phyloP scores from a whole-genome alignment of 2,329 filamentous ascomycete species.

The Beauveria asiatica region DNA sequence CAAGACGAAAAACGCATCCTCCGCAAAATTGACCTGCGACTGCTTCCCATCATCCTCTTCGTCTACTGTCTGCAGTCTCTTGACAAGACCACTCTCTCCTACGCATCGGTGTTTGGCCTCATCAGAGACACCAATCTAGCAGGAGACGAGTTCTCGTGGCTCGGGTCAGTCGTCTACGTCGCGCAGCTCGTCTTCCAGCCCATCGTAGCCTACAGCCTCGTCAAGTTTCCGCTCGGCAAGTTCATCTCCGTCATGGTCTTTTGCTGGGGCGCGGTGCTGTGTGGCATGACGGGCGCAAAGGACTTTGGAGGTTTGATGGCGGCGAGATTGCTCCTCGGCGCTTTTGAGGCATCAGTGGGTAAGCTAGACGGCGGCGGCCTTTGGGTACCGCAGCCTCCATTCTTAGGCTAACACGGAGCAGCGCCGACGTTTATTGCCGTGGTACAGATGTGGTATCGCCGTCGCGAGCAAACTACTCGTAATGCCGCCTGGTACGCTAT shows the following conservation, averaged over 20 bases:
- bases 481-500: slow-evolving; percentile 25
- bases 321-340: slow-evolving; percentile 36
- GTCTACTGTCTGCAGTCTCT: slow-evolving; percentile 37
- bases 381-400: too few species aligned
- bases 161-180: slow-evolving; percentile 34
- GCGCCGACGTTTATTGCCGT: slow-evolving; percentile 24
- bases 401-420: background rate
- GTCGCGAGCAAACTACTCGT: slow-evolving; percentile 25
- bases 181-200: slow-evolving; percentile 37
- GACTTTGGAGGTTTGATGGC: slow-evolving; percentile 37
- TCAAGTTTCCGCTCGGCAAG: slow-evolving; percentile 46
- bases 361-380: background rate
- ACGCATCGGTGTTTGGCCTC: slow-evolving; percentile 57
- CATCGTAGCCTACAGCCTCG: slow-evolving; percentile 44
- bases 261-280: slow-evolving; percentile 43
- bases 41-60: slow-evolving; percentile 42
- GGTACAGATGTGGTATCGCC: slow-evolving; percentile 28
- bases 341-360: slow-evolving; percentile 37
- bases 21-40: slow-evolving; percentile 38
- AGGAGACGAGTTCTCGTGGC: slow-evolving; percentile 54
- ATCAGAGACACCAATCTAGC: slow-evolving; percentile 40
- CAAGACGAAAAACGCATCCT: slow-evolving; percentile 41
- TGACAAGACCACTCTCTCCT: slow-evolving; percentile 38
- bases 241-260: slow-evolving; percentile 42
- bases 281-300: slow-evolving; percentile 42